Evolutionary conservation across 73 alveolate species (phyloP).

Genomic region (Uronychia setigera): DNA sequence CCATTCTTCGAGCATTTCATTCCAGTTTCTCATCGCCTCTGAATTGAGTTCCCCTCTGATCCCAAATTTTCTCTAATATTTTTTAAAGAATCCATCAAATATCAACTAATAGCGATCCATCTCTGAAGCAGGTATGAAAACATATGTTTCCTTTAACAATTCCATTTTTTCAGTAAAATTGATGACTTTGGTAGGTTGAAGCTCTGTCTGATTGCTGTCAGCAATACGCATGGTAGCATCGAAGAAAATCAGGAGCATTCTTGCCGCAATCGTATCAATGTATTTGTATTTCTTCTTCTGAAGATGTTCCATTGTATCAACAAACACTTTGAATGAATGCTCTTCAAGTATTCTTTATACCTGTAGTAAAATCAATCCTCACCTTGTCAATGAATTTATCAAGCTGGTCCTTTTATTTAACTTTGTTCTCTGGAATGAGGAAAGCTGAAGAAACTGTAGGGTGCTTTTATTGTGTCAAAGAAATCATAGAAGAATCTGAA

Average conservation of each 20-base stretch:
- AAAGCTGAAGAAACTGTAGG: background rate
- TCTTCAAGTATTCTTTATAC: background rate
- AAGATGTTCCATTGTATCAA: background rate
- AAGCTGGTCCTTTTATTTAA: background rate
- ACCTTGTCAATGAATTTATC: background rate
- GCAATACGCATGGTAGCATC: background rate
- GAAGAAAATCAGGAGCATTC: background rate
- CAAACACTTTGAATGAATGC: background rate
- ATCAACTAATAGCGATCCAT: background rate
- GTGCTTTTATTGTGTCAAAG: background rate
- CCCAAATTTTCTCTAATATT: background rate
- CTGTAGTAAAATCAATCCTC: background rate
- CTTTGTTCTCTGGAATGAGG: background rate
- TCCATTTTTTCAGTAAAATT: background rate
- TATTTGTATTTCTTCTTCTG: background rate
- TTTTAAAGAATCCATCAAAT: background rate
- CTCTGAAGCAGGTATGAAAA: background rate
- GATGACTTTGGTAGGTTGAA: background rate
- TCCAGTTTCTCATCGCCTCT: background rate
- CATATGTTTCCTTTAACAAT: background rate
- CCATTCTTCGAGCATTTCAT: background rate
- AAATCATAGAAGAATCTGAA: background rate
- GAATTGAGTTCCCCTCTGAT: background rate
- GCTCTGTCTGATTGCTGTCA: background rate
- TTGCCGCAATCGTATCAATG: background rate